Base-by-base conservation (phyloP, 257 asterid species). In the Leptodermis oblonga region DNA sequence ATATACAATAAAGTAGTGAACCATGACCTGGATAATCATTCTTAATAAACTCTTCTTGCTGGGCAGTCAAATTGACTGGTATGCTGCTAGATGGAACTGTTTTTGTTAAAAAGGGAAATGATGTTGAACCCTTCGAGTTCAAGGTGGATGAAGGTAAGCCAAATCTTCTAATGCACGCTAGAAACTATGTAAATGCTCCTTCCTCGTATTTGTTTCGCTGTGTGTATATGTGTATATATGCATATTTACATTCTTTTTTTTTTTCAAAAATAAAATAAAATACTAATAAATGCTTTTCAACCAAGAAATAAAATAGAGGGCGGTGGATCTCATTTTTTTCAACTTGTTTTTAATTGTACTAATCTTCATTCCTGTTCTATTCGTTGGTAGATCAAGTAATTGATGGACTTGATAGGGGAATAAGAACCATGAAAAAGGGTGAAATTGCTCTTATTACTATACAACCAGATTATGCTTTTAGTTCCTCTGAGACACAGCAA, bases 381-480 rank as follows among this genome's bases (percentile, higher is more conserved):
- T 34, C 28, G 5, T 42, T 13, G 63, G 3, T 68, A 86, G 91
- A 87, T 22, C 78, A 80, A 79, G 95, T 85, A 20, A 74, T 85
- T 7, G 82, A 83, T 66, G 90, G 90, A 23, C 84, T 87, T 23
- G 93, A 87, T 46, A 76, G 76, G 68, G 86, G 82, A 10, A 71
- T 83, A 51, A 83, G 77, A 77, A 81, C 85, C 43, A 83, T 85
- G 93, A 87, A 85, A 76, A 85, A 81, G 42, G 90, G 87, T 0
- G 93, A 87, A 70, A 58, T 76, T 12, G 81, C 93, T 54, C 70
- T 70, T 34, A 14, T 87, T 26, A 80, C 65, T 12, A 80, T 87
- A 17, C 86, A 76, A 34, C 84, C 87, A 11, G 85, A 87, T 30
- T 81, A 79, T 74, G 90, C 86, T 54, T 86, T 84, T 76, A 90